Percentiles rank a stretch among this genome's conserved stretches.
Evolutionary conservation across 2,329 filamentous ascomycete genomes (phyloP).

Genomic region (Phialophora tarda): DNA sequence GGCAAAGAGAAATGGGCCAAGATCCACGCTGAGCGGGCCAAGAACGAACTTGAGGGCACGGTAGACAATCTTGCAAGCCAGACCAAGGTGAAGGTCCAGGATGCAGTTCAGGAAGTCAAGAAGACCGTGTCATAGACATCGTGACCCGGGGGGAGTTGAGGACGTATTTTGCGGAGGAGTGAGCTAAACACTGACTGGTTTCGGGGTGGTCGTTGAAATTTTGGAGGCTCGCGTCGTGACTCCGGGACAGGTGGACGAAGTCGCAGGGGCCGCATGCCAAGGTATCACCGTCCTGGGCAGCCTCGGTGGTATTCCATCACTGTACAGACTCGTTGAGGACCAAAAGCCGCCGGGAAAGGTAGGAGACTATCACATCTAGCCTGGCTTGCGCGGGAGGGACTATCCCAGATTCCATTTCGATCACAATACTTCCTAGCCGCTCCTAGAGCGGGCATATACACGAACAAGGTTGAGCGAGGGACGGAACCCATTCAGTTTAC

Average conservation of each 20-base stretch:
- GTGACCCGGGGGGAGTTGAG: background rate
- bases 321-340: background rate
- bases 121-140: slow-evolving; percentile 35
- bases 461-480: background rate
- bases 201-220: background rate
- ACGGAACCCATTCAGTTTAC: background rate
- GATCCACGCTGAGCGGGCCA: slow-evolving; percentile 31
- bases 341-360: background rate
- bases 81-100: slow-evolving; percentile 32
- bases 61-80: slow-evolving; percentile 30
- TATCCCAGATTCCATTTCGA: background rate
- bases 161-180: background rate
- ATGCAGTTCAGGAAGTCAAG: slow-evolving; percentile 36
- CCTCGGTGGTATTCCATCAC: background rate
- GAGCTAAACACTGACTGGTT: background rate
- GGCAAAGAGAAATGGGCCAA: slow-evolving; percentile 34
- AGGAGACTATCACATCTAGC: background rate
- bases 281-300: background rate
- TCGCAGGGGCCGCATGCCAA: too few relatives aligned
- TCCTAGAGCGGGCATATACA: background rate
- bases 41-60: slow-evolving; percentile 20
- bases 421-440: background rate
- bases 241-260: background rate
- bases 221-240: background rate
- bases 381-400: background rate